Evolutionary conservation across 106 monocot genomes (phyloP).

Genomic region (Dendrobium chrysotoxum): DNA sequence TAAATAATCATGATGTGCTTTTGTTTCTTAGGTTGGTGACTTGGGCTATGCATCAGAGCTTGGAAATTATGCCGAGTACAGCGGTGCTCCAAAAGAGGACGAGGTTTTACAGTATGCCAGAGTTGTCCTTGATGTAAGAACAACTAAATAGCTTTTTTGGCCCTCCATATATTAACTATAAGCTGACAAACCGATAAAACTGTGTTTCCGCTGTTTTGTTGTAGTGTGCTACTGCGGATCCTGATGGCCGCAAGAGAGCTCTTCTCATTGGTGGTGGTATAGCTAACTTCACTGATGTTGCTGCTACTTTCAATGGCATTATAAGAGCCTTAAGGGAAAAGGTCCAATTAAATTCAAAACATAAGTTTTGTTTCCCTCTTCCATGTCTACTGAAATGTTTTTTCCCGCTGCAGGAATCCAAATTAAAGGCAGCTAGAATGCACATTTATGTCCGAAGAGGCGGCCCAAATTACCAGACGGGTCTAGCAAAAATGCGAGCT

Average conservation of each 20-base stretch:
- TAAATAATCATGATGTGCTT: neutral
- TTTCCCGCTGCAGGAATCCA: constrained; percentile 45
- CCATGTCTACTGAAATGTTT: neutral
- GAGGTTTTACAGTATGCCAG: constrained; percentile 85
- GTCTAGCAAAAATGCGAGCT: constrained; percentile 73
- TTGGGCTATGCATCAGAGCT: constrained; percentile 79
- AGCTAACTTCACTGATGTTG: constrained; percentile 93
- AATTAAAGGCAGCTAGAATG: constrained; percentile 78
- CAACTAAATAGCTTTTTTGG: neutral
- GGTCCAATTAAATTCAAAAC: constrained; percentile 18
- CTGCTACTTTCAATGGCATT: constrained; percentile 82
- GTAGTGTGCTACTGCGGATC: constrained; percentile 83
- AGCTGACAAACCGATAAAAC: neutral
- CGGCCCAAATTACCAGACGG: constrained; percentile 80
- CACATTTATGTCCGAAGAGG: constrained; percentile 84
- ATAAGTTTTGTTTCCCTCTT: neutral
- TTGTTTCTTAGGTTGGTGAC: constrained; percentile 59
- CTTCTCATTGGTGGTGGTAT: constrained; percentile 93
- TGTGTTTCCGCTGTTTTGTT: neutral
- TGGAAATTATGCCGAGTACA: constrained; percentile 86
- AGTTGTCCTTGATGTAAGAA: constrained; percentile 68
- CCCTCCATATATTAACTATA: neutral
- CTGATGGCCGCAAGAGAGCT: constrained; percentile 86
- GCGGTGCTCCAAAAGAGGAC: constrained; percentile 83
- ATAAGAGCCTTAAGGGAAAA: constrained; percentile 85